Base-by-base conservation (phyloP, 306 rosid genomes). In the Prunus campanulata region DNA sequence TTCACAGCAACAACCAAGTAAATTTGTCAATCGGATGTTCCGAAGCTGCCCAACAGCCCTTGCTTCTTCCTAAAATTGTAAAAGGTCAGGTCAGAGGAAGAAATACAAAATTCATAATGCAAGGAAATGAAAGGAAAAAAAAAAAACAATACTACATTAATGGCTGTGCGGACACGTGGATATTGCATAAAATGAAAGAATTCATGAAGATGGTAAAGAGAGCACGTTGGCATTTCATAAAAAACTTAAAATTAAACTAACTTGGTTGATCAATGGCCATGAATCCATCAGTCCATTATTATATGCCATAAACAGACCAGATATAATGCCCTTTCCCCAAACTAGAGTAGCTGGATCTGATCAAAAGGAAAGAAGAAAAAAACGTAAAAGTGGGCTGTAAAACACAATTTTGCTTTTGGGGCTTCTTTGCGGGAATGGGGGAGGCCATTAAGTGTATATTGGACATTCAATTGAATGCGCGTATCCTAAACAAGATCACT, bases 1-100 rank as follows among this genome's bases (percentile, higher is more conserved):
- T 46, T 95, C 97, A 32, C 78, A 82, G 90, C 97, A 95, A 79
- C 96, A 95, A 39, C 99, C 99, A 81, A 95, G 89, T 75, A 95
- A 90, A 88, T 95, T 95, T 82, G 80, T 87, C 88, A 95, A 81
- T 72, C 97, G 87, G 71, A 80, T 86, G 86, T 86, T 92, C 82
- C 98, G 88, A 50, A 95, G 90, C 83, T 86, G 91, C 76, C 98
- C 98, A 70, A 95, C 97, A 68, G 91, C 90, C 80, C 81, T 88
- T 80, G 98, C 97, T 90, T 95, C 97, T 27, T 88, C 98, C 98
- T 95, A 85, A 80, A 78, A 78, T 52, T 29, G 57, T 22, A 71
- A 57, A 70, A 71, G 54, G 4, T 52, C 32, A 71, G 75, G 71
- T 79, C 74, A 60, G 64, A 68, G 70, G 80, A 57, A 68, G 70